These are phyloP conservation scores for Trametes coccinea DNA, from an alignment of 768 basidiomycete species.

Conservation along the genomic window DNA sequence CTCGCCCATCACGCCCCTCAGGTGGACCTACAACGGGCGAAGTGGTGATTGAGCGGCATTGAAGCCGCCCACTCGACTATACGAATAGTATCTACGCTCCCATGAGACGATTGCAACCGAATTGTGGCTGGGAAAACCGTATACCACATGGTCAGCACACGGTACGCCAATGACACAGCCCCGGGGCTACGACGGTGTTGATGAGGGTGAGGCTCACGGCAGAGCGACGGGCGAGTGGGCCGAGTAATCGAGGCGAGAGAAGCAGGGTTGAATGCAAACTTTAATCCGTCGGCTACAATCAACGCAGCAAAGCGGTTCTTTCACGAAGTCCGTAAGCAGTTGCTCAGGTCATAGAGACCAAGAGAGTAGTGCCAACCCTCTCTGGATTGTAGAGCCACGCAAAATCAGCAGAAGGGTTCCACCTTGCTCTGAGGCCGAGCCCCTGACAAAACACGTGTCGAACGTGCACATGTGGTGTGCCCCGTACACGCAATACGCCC, in stretches of 20 bases:
- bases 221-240: neutral
- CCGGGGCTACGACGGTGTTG: too few relatives aligned
- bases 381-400: neutral
- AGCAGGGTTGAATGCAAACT: too few relatives aligned
- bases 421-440: neutral
- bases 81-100: neutral
- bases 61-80: neutral
- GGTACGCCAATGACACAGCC: too few relatives aligned
- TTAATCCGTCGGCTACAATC: too few relatives aligned
- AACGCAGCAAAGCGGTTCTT: too few relatives aligned
- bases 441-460: slow-evolving; percentile 1
- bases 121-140: too few relatives aligned
- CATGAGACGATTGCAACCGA: neutral
- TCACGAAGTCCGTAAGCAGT: too few relatives aligned
- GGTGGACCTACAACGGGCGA: slow-evolving; percentile 23
- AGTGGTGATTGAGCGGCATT: slow-evolving; percentile 7
- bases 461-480: neutral
- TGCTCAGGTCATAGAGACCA: too few relatives aligned
- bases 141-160: neutral
- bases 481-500: too few relatives aligned
- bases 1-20: slow-evolving; percentile 16
- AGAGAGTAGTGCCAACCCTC: too few relatives aligned
- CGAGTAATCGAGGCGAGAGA: too few relatives aligned
- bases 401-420: neutral
- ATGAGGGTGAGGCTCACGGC: neutral